These are phyloP conservation scores for Calonectria naviculata DNA, from an alignment of 2,329 filamentous ascomycete genomes.

Conservation along the genomic window DNA sequence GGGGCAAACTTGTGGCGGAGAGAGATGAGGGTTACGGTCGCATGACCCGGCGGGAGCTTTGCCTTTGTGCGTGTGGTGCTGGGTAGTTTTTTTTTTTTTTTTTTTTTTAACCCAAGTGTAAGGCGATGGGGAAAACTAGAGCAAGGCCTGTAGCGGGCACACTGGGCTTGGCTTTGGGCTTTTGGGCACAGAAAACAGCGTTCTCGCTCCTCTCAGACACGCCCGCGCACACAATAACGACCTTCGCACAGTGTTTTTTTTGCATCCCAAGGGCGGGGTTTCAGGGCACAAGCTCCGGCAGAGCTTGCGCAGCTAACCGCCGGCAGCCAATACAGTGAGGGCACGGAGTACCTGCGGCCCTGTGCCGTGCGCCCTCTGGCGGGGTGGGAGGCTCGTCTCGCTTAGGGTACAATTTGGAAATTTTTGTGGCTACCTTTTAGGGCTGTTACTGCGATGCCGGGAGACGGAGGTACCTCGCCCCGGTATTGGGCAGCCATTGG, in stretches of 20 bases:
- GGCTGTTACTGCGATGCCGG: not conserved
- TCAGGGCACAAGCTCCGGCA: constrained; percentile 23
- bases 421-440: constrained; percentile 32
- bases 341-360: constrained; percentile 6
- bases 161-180: constrained; percentile 23
- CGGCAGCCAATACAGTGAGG: constrained; percentile 8
- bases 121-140: constrained; percentile 29
- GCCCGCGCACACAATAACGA: constrained; percentile 12
- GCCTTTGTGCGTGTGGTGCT: constrained; percentile 32
- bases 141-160: constrained; percentile 11
- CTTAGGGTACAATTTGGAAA: constrained; percentile 31
- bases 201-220: constrained; percentile 10
- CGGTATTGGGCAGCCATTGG: constrained; percentile 3
- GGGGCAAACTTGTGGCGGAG: constrained; percentile 44
- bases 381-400: constrained; percentile 1
- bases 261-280: constrained; percentile 5
- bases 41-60: constrained; percentile 49
- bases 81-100: constrained; percentile 30
- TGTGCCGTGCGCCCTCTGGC: not conserved
- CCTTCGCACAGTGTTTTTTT: constrained; percentile 6
- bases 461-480: not conserved
- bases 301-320: constrained; percentile 10
- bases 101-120: constrained; percentile 15
- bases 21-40: constrained; percentile 48
- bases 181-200: constrained; percentile 32